Conservation (phyloP, 352 stramenopile genomes). For the Aphanomyces euteiches region DNA sequence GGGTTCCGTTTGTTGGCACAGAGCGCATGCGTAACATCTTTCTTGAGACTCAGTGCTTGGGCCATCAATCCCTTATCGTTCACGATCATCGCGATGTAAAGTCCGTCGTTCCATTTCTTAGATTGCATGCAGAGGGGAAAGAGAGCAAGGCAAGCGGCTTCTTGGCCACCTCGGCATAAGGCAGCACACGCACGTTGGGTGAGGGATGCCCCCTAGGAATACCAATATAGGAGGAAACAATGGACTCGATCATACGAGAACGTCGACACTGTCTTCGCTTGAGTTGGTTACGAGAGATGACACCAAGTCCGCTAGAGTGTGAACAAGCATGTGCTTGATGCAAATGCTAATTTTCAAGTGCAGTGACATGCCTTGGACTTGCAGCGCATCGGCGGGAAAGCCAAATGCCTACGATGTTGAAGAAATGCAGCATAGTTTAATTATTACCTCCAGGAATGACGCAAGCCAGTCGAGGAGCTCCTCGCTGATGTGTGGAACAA, state of each 20-base stretch:
- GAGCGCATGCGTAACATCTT: conserved; percentile 36
- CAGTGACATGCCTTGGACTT: conserved; percentile 42
- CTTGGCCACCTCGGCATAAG: conserved; percentile 40
- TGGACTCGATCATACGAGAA: conserved; percentile 35
- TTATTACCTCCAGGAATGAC: conserved; percentile 46
- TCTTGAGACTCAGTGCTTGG: conserved; percentile 34
- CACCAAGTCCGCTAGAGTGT: conserved; percentile 45
- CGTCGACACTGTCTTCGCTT: conserved; percentile 41
- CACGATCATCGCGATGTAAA: conserved; percentile 52
- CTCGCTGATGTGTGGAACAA: conserved; percentile 40
- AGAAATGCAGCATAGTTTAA: neutral
- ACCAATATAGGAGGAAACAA: too few relatives aligned
- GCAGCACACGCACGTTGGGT: conserved; percentile 54
- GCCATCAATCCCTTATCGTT: conserved; percentile 44
- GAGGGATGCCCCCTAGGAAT: conserved; percentile 47
- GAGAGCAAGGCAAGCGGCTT: conserved; percentile 33
- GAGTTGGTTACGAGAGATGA: conserved; percentile 34
- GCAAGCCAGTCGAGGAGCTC: conserved; percentile 54
- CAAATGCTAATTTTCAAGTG: conserved; percentile 57
- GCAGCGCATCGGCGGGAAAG: conserved; percentile 41
- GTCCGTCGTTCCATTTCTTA: conserved; percentile 41
- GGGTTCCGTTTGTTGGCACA: conserved; percentile 29
- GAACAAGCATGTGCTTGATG: conserved; percentile 41
- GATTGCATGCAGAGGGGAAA: conserved; percentile 31
- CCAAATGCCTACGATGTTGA: conserved; percentile 43